A percentile compares a stretch with the other conserved stretches of the same genome.
Evolutionary conservation across 2,329 filamentous ascomycete genomes (phyloP).

Genomic region (Fusarium dimerum): DNA sequence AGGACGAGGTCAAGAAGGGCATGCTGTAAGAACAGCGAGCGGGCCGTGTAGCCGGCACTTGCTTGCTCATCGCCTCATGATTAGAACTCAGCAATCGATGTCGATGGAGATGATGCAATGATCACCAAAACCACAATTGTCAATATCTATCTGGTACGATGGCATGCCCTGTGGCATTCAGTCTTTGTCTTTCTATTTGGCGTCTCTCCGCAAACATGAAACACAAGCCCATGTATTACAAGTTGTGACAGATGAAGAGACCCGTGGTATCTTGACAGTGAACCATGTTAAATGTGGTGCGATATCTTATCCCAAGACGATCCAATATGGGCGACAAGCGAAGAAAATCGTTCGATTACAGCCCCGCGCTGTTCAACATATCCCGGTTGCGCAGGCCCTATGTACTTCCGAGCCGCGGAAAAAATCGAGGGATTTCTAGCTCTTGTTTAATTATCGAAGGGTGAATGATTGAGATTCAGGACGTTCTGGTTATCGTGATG

Average conservation of each 20-base stretch:
- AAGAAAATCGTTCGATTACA: constrained; percentile 23
- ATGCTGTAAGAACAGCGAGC: constrained; percentile 66
- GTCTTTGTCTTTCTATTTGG: constrained; percentile 5
- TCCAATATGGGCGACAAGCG: constrained; percentile 17
- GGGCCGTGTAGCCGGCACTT: constrained; percentile 4
- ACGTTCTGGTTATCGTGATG: constrained; percentile 1
- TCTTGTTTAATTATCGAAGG: not conserved
- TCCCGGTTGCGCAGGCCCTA: not conserved
- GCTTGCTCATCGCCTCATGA: constrained; percentile 4
- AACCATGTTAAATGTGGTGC: constrained; percentile 23
- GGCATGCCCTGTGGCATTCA: constrained; percentile 2
- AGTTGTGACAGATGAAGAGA: constrained; percentile 11
- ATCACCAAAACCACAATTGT: constrained; percentile 11
- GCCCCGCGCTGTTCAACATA: constrained; percentile 10
- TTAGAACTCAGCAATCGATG: constrained; percentile 6
- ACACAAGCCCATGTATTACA: constrained; percentile 13
- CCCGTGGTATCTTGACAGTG: constrained; percentile 11
- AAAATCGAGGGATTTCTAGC: constrained; percentile 1
- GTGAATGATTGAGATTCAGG: constrained; percentile 5
- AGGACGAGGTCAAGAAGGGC: constrained; percentile 83
- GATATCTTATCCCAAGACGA: constrained; percentile 19
- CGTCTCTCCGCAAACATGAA: constrained; percentile 19
- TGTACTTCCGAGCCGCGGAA: constrained; percentile 2
- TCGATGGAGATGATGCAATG: constrained; percentile 9
- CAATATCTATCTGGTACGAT: constrained; percentile 17